Evolutionary conservation across 192 early-diverging fungal genomes (phyloP).

Genomic region (Radiomyces spectabilis): DNA sequence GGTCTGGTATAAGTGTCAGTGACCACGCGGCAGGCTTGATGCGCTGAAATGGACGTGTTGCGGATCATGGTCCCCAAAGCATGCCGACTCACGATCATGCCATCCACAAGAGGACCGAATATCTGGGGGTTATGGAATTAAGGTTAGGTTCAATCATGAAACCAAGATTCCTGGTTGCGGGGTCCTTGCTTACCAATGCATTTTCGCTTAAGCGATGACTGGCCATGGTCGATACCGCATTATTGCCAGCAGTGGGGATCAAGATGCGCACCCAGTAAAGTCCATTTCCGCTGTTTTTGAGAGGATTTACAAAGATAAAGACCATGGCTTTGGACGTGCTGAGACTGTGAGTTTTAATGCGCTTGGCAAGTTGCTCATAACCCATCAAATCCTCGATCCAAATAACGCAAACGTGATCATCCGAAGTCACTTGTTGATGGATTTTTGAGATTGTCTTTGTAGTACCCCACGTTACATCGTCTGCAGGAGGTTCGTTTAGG

Average conservation of each 20-base stretch:
- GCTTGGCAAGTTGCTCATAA: conserved; percentile 38
- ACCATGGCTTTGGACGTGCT: conserved; percentile 28
- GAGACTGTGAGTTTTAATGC: conserved; percentile 14
- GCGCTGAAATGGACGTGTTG: conserved; percentile 62
- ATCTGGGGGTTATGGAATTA: conserved; percentile 20
- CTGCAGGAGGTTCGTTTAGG: conserved; percentile 21
- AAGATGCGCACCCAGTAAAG: conserved; percentile 65
- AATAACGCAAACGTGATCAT: conserved; percentile 61
- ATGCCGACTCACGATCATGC: conserved; percentile 62
- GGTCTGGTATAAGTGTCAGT: conserved; percentile 48
- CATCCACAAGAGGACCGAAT: conserved; percentile 68
- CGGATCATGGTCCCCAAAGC: conserved; percentile 61
- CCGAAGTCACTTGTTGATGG: conserved; percentile 40
- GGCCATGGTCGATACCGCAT: conserved; percentile 4
- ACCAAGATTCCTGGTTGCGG: not conserved
- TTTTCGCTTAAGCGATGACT: conserved; percentile 35
- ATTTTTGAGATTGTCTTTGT: conserved; percentile 12
- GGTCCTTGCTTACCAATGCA: conserved; percentile 44
- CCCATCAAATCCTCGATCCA: conserved; percentile 61
- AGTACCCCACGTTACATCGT: not conserved
- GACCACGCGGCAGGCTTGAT: conserved; percentile 42
- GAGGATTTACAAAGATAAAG: conserved; percentile 64
- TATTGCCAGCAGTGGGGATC: conserved; percentile 22
- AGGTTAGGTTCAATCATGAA: not conserved
- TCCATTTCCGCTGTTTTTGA: conserved; percentile 45